Evolutionary conservation across 345 rosid genomes (phyloP).

Genomic region (Pugionium dolabratum): DNA sequence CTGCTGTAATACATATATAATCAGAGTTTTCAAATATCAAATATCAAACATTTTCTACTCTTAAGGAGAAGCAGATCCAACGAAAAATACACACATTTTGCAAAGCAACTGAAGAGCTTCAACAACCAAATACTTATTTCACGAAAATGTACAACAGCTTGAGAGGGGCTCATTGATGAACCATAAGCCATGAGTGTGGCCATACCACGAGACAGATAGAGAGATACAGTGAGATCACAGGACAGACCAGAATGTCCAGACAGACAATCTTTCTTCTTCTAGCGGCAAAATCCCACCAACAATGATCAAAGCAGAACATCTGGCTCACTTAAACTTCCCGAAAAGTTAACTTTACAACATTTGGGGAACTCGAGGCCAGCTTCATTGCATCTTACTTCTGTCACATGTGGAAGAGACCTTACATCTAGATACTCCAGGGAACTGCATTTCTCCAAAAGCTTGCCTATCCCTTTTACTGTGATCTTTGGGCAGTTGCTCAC

Average conservation of each 20-base stretch:
- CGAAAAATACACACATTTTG: constrained; percentile 29
- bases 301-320: constrained; percentile 52
- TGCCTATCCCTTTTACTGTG: constrained; percentile 62
- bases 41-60: constrained; percentile 1
- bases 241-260: constrained; percentile 13
- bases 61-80: constrained; percentile 22
- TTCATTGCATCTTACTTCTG: constrained; percentile 72
- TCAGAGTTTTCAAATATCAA: constrained; percentile 23
- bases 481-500: constrained; percentile 75
- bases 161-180: constrained; percentile 29
- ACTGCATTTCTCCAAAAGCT: constrained; percentile 67
- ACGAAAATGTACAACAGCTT: constrained; percentile 37
- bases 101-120: constrained; percentile 8
- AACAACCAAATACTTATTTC: constrained; percentile 19
- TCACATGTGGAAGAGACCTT: constrained; percentile 76
- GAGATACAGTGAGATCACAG: constrained; percentile 23
- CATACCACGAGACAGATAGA: constrained; percentile 16
- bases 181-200: constrained; percentile 29
- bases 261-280: constrained; percentile 12
- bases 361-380: constrained; percentile 75
- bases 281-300: constrained; percentile 6
- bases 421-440: constrained; percentile 77
- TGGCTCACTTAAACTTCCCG: constrained; percentile 65
- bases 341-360: constrained; percentile 76
- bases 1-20: constrained; percentile 26